Evolutionary conservation across 2,329 filamentous ascomycete species (phyloP), one percentile per base, ranked within the genome.

Genomic region (Fusarium aywerte): DNA sequence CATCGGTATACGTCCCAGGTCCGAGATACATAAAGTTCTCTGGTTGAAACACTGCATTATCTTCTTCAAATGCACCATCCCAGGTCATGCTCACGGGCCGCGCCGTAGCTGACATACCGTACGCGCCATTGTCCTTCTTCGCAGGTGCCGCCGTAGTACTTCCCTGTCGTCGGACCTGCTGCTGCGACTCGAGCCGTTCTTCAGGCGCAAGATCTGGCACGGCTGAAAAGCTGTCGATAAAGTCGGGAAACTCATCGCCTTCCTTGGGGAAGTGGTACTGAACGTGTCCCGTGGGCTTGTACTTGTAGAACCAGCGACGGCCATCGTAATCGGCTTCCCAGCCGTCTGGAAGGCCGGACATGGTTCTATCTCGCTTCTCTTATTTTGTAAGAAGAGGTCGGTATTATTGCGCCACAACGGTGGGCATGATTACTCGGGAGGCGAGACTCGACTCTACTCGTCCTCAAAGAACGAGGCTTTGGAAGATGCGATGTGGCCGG

Each of bases 291-390:
- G 82, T 86, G 23, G 85, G 77, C 65, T 80, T 83, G 77, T 85
- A 87, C 50, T 80, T 81, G 73, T 85, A 88, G 75, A 87, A 83
- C 86, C 86, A 88, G 25, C 86, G 82, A 20, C 67, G 69, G 52
- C 85, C 85, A 65, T 88, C 85, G 68, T 87, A 87, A 73, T 87
- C 86, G 71, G 77, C 81, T 58, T 86, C 84, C 86, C 86, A 88
- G 54, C 83, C 83, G 9, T 80, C 77, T 3, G 84, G 84, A 31
- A 88, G 81, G 47, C 74, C 77, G 20, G 73, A 53, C 75, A 77
- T 78, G 32, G 47, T 68, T 56, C 33, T 36, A 40, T 56, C 45
- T 56, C 40, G 50, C 40, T 64, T 38, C 29, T 29, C 40, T 43
- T 43, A 29, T 43, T 13, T 33, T 18, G 50, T 58, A 21, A 31